Evolutionary conservation across 192 early-diverging fungal genomes (phyloP), one percentile per base, ranked within the genome.

Genomic region (Coemansia sp.): DNA sequence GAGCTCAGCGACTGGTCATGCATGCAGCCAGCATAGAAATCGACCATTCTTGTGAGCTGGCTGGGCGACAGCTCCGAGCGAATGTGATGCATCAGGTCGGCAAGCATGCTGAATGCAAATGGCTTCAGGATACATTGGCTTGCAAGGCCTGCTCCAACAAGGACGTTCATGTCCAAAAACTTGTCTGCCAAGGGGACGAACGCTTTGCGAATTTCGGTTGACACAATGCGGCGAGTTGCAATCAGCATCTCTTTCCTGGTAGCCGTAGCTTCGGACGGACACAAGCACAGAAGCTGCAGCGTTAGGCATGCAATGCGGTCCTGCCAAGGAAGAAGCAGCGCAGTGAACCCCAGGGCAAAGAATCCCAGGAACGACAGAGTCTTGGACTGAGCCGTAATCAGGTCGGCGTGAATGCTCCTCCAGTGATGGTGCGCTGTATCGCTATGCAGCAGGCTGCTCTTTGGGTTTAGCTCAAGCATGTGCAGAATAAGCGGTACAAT

Each of bases 341-440:
- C 61, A 6, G 88, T 86, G 40, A 94, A 97, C 34, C 88, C 92
- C 26, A 92, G 85, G 53, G 96, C 83, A 64, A 98, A 93, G 79
- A 96, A 98, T 3, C 96, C 96, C 57, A 99, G 75, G 67, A 98
- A 99, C 8, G 95, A 96, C 75, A 98, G 90, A 26, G 97, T 99
- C 86, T 99, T 99, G 40, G 96, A 93, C 85, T 99, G 97, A 21
- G 97, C 89, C 9, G 92, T 88, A 33, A 96, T 97, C 63, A 97
- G 90, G 39, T 99, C 97, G 2, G 64, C 39, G 52, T 74, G 56
- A 63, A 84, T 53, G 77, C 84, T 49, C 53, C 89, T 85, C 59
- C 81, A 79, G 34, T 78, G 57, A 30, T 64, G 72, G 29, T 82
- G 48, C 2, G 62, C 63, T n/a, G 64, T 25, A 31, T 79, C 77